Evolutionary conservation across 1,284 basidiomycete species (phyloP), one percentile per base, ranked within the genome.

Genomic region (Sanghuangporus baumii): DNA sequence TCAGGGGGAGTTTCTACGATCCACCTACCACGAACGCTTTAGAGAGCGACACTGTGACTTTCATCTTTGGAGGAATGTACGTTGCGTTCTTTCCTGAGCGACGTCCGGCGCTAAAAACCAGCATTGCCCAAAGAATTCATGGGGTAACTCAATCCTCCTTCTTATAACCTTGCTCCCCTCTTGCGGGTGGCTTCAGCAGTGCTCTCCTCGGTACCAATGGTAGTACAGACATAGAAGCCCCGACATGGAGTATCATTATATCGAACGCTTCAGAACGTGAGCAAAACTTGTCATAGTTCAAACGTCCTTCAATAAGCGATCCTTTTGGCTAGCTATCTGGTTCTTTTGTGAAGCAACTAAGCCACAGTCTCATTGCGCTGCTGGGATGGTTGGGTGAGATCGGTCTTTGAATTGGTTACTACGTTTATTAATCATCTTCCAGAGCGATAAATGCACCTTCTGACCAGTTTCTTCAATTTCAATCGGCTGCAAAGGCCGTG

Each of bases 341-440:
- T 67, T 59, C 60, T 66, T 66, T 38, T 67, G 66, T 40, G 52
- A 65, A 60, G 58, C 60, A 34, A 59, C 59, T 23, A 38, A 23
- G 18, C 65, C 66, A 4, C 47, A 48, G 12, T 62, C 63, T 14
- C 66, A 67, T 60, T 67, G 66, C 31, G 36, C 54, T 18, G 20
- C 20, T 12, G 66, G 65, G 11, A 66, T 67, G 65, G 66, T 67
- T 20, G 66, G 66, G 66, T 67, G 50, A 60, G 62, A 46, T 20
- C 11, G 12, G 20, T 26, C 14, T 37, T 31, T 23, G 23, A 9
- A 18, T 6, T 6, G 20, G 2, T 8, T 23, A 9, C 26, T 3
- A 58, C 16, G 14, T 65, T 31, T 9, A 7, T n/a, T 7, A 14
- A 47, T 57, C 12, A n/a, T 18, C 36, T n/a, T n/a, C 38, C 34